Evolutionary conservation across 1,284 basidiomycete species (phyloP), one percentile per base, ranked within the genome.

Genomic region (Serendipita sp.): DNA sequence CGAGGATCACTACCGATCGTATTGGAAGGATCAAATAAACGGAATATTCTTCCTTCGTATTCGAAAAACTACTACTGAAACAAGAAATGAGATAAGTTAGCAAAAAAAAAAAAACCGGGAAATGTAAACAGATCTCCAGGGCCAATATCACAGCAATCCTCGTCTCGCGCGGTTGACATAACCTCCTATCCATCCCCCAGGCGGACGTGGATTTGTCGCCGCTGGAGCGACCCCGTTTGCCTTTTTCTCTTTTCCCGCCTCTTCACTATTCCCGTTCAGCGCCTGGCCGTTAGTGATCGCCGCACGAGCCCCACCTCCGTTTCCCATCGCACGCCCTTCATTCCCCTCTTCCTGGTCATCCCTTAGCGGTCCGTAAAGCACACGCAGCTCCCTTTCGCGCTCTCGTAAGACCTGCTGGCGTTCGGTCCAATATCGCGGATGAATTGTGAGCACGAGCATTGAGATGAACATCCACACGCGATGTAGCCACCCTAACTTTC

Each of bases 351-450:
- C 22, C 32, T 32, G 22, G 32, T 58, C 26, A 3, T 58, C 53
- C n/a, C 53, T 58, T 8, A 58, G 26, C 10, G 53, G 22, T 4
- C 53, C 53, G n/a, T 58, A 58, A 12, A 26, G 6, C 8, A 58
- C 53, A 10, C 53, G 22, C 2, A 58, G 53, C 32, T 58, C 53
- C 30, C 53, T 4, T 58, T 58, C 53, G 1, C 53, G 53, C 32
- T 58, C 53, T 3, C 53, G 22, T 1, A 58, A 34, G 15, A 58
- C 22, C 30, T 58, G 53, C 30, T 58, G 53, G 10, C 53, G 22
- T 26, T 58, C 53, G 4, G 53, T 58, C 53, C 53, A 58, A n/a
- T 58, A 58, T 30, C 32, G 53, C 30, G 53, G 53, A n/a, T 58
- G 53, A 35, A 58, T n/a, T 4, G 53, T 58, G 22, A 58, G 32